Conservation (phyloP, 805 yeast genomes). For the Lipomyces sp. region DNA sequence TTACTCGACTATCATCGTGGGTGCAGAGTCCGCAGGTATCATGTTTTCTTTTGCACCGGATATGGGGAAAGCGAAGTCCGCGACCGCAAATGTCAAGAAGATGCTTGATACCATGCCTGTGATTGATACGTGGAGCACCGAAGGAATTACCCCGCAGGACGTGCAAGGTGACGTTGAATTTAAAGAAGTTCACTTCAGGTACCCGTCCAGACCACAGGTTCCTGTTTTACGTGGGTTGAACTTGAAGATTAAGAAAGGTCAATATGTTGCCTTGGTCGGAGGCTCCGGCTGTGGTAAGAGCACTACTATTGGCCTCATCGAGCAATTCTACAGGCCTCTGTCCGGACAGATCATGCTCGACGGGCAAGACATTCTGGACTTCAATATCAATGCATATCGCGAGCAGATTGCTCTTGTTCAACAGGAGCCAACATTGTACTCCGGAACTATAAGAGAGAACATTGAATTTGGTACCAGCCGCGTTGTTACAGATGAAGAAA, state of each 20-base stretch:
- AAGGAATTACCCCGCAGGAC: constrained; percentile 34
- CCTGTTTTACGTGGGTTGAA: constrained; percentile 33
- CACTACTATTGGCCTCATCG: constrained; percentile 50
- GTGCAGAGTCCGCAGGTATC: constrained; percentile 45
- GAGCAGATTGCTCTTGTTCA: constrained; percentile 58
- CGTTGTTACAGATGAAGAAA: constrained; percentile 43
- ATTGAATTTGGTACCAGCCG: constrained; percentile 44
- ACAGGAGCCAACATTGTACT: constrained; percentile 60
- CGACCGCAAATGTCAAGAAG: constrained; percentile 38
- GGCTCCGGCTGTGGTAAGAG: constrained; percentile 60
- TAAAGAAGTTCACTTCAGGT: constrained; percentile 36
- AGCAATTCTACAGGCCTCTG: constrained; percentile 56
- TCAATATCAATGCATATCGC: constrained; percentile 54
- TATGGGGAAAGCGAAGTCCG: constrained; percentile 43
- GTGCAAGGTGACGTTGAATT: constrained; percentile 52
- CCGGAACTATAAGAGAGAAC: constrained; percentile 75
- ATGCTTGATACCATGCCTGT: constrained; percentile 38
- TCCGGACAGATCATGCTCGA: constrained; percentile 58
- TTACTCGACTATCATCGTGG: constrained; percentile 41
- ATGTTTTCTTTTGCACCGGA: constrained; percentile 44
- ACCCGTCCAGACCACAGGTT: constrained; percentile 35
- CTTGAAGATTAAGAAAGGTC: constrained; percentile 59
- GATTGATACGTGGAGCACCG: constrained; percentile 37
- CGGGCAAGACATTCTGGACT: constrained; percentile 72
- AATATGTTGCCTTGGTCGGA: constrained; percentile 88